Conservation (phyloP, 345 rosid genomes). For the Boechera divaricarpa region DNA sequence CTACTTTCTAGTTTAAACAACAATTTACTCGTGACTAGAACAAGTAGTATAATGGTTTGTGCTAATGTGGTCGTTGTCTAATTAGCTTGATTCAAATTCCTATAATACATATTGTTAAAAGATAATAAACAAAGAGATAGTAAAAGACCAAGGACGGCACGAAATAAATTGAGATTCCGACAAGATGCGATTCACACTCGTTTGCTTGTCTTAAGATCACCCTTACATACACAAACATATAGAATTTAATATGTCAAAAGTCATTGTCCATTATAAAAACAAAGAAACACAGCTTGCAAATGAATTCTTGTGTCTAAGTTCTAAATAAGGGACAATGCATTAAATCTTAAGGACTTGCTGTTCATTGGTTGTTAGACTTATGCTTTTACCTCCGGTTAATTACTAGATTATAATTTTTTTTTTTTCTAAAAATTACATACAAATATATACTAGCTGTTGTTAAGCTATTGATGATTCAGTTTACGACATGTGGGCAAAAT, state of each 20-base stretch:
- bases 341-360: not conserved
- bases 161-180: slow-evolving; percentile 5
- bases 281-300: not conserved
- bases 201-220: slow-evolving; percentile 21
- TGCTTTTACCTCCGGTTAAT: not conserved
- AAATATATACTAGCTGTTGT: not conserved
- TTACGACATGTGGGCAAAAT: not conserved
- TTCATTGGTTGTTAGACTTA: not conserved
- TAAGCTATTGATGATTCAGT: not conserved
- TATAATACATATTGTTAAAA: not conserved
- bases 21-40: not conserved
- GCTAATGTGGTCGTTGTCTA: not conserved
- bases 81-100: not conserved
- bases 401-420: not conserved
- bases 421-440: not conserved
- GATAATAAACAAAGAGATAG: not conserved
- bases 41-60: no score
- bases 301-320: not conserved
- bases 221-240: not conserved
- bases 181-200: not conserved
- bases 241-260: not conserved
- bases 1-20: not conserved
- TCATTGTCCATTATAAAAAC: not conserved
- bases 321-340: slow-evolving; percentile 1
- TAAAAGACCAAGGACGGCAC: slow-evolving; percentile 14